Percentiles rank a stretch among this genome's conserved stretches.
Evolutionary conservation across 1,284 basidiomycete genomes (phyloP).

Genomic region (Cryptococcus jaspeensis): DNA sequence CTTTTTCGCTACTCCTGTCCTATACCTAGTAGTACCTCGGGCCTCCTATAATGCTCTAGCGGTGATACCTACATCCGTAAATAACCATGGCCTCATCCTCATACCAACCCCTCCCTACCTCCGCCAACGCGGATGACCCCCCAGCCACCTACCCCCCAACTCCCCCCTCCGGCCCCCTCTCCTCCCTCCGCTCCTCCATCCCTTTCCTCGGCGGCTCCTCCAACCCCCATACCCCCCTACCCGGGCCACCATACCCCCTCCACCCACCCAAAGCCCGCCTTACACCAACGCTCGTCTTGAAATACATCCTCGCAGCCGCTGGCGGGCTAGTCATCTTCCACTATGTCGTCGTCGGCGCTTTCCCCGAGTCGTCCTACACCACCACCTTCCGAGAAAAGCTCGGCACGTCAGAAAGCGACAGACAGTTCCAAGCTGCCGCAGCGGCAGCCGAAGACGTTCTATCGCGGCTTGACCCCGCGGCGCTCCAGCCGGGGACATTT

Average conservation of each 20-base stretch:
- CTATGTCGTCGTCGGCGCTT: slow-evolving; percentile 26
- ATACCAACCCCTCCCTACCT: slow-evolving; percentile 19
- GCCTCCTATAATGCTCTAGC: neutral
- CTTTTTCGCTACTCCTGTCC: neutral
- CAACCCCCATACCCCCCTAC: neutral
- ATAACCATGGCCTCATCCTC: slow-evolving; percentile 5
- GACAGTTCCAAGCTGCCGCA: neutral
- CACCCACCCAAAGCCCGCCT: slow-evolving; percentile 5
- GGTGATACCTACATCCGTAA: neutral
- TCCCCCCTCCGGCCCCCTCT: neutral
- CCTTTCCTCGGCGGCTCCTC: neutral
- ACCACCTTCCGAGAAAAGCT: slow-evolving; percentile 3
- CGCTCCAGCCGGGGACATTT: slow-evolving; percentile 30
- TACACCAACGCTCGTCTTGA: slow-evolving; percentile 13
- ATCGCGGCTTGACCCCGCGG: slow-evolving; percentile 17
- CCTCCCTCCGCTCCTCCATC: slow-evolving; percentile 1
- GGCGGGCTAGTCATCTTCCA: slow-evolving; percentile 20
- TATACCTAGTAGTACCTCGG: too few relatives aligned
- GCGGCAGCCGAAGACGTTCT: slow-evolving; percentile 13
- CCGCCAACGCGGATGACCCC: neutral
- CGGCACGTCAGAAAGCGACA: neutral
- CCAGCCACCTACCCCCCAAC: neutral
- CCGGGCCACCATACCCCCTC: slow-evolving; percentile 7
- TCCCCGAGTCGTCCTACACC: slow-evolving; percentile 16
- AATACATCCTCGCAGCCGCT: slow-evolving; percentile 11